Percentiles rank a stretch among this genome's conserved stretches.
phyloP scores from a whole-genome alignment of 2,329 filamentous ascomycete species.

The Davidsoniella australis region DNA sequence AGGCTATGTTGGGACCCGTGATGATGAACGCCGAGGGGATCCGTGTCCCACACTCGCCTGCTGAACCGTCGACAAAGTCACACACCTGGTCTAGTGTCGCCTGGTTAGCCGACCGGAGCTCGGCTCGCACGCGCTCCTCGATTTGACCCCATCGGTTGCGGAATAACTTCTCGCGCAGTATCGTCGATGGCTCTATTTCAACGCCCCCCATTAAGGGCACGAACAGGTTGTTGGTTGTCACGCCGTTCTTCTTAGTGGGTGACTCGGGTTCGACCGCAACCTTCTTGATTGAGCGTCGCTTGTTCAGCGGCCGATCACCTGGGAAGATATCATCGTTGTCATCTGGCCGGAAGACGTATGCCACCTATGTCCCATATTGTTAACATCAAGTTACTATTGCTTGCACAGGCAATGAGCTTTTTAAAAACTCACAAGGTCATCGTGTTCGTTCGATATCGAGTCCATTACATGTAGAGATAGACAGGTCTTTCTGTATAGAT shows the following conservation, averaged over 20 bases:
- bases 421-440: constrained; percentile 10
- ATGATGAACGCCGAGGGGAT: constrained; percentile 57
- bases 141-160: constrained; percentile 46
- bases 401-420: too few relatives aligned
- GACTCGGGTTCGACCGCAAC: constrained; percentile 12
- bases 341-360: constrained; percentile 43
- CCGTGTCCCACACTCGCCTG: neutral
- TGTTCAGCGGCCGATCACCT: constrained; percentile 33
- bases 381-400: too few relatives aligned
- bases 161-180: constrained; percentile 42
- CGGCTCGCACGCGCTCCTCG: constrained; percentile 42
- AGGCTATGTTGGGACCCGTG: constrained; percentile 62
- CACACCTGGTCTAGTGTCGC: constrained; percentile 42
- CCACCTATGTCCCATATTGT: constrained; percentile 27
- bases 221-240: constrained; percentile 22
- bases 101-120: constrained; percentile 42
- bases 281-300: constrained; percentile 34
- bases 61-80: constrained; percentile 29
- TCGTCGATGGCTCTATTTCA: constrained; percentile 32
- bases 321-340: constrained; percentile 19
- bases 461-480: constrained; percentile 3
- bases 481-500: too few relatives aligned
- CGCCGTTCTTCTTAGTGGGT: neutral
- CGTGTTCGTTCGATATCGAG: constrained; percentile 9
- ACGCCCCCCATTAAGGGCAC: constrained; percentile 36